These are phyloP conservation scores for Aspergillus steynii DNA, from an alignment of 495 filamentous ascomycete genomes.

Conservation along the genomic window DNA sequence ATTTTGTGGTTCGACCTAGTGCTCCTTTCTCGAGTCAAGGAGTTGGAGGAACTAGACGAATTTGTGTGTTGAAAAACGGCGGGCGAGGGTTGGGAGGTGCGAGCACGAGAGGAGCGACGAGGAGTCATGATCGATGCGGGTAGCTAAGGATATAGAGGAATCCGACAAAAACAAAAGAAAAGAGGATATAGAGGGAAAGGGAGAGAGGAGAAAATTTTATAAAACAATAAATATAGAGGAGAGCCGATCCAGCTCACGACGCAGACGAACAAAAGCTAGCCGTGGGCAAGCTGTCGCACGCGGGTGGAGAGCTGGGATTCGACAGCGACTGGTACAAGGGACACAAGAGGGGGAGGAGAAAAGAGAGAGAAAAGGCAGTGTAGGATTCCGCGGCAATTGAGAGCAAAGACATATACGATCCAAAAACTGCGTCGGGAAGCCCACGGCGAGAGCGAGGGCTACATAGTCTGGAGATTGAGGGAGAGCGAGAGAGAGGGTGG, in stretches of 20 bases:
- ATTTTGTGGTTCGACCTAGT: conserved; percentile 71
- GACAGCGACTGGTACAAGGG: conserved; percentile 19
- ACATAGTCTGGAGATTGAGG: conserved; percentile 47
- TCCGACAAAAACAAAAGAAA: conserved; percentile 10
- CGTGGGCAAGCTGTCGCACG: conserved; percentile 31
- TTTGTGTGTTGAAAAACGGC: conserved; percentile 65
- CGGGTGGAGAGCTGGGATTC: conserved; percentile 25
- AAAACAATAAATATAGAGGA: conserved; percentile 1
- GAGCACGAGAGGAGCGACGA: conserved; percentile 89
- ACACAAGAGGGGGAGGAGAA: conserved; percentile 12
- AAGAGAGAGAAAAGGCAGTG: conserved; percentile 28
- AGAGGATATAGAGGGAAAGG: not conserved
- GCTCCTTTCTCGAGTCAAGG: conserved; percentile 67
- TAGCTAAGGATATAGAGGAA: not conserved
- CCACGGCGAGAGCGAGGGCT: conserved; percentile 41
- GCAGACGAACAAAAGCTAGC: conserved; percentile 16
- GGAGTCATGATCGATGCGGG: conserved; percentile 57
- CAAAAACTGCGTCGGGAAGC: conserved; percentile 36
- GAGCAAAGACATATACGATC: conserved; percentile 22
- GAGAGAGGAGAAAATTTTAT: conserved; percentile 1
- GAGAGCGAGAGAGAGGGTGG: conserved; percentile 29
- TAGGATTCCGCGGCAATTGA: conserved; percentile 27
- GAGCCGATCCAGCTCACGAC: conserved; percentile 2
- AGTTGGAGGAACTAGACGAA: conserved; percentile 76
- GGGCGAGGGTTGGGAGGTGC: conserved; percentile 71